Conservation (phyloP, 78 protist species). For the Parvularia atlantis region DNA sequence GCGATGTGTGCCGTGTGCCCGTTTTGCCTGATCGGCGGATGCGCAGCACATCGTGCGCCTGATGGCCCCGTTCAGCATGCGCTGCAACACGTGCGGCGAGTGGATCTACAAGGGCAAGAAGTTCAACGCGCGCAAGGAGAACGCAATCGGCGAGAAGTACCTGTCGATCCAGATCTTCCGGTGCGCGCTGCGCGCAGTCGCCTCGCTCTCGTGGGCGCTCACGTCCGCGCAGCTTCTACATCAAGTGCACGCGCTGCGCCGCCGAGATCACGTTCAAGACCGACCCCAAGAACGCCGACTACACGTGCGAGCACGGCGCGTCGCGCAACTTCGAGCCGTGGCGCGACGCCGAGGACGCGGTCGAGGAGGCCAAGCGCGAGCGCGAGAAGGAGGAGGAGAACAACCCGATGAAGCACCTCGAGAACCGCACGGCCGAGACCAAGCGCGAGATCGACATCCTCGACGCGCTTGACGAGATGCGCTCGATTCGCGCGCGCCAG, state of each 20-base stretch:
- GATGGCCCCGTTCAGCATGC: slow-evolving; percentile 93
- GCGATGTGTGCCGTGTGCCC: no score
- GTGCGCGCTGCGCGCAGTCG: background rate
- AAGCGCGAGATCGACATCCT: slow-evolving; percentile 81
- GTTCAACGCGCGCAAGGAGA: slow-evolving; percentile 85
- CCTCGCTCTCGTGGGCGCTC: background rate
- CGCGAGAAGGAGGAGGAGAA: slow-evolving; percentile 35
- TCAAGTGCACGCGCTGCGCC: slow-evolving; percentile 74
- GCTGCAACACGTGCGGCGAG: slow-evolving; percentile 88
- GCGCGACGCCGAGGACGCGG: no score
- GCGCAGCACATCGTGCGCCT: slow-evolving; percentile 68
- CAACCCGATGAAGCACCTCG: slow-evolving; percentile 65
- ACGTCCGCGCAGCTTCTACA: slow-evolving; percentile 38
- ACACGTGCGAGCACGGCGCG: slow-evolving; percentile 64
- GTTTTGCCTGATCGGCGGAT: no score
- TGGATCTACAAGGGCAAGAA: slow-evolving; percentile 79
- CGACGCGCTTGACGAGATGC: slow-evolving; percentile 80
- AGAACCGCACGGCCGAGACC: slow-evolving; percentile 64
- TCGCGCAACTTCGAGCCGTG: slow-evolving; percentile 74
- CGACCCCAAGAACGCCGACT: slow-evolving; percentile 84
- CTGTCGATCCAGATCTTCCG: slow-evolving; percentile 76
- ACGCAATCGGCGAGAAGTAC: slow-evolving; percentile 72
- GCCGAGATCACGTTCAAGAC: slow-evolving; percentile 80
- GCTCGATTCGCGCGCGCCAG: slow-evolving; percentile 46
- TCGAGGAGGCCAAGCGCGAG: slow-evolving; percentile 21